A percentile compares a stretch with the other conserved stretches of the same genome.
Evolutionary conservation across 345 rosid species (phyloP).

Genomic region (Mallotus nudiflorus): DNA sequence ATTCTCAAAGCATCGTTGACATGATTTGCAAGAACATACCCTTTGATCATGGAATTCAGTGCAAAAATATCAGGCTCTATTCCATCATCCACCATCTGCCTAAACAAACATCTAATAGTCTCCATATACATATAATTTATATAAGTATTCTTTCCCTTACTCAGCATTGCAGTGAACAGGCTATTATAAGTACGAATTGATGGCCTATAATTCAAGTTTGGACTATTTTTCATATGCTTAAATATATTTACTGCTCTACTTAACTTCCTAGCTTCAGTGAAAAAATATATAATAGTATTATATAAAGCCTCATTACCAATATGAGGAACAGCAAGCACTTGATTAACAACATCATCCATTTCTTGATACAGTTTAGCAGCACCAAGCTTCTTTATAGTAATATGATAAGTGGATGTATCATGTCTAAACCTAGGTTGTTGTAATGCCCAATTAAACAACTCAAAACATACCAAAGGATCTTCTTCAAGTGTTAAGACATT

Average conservation of each 20-base stretch:
- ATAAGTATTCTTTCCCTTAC: conserved; percentile 70
- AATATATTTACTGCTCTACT: conserved; percentile 83
- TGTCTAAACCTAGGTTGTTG: conserved; percentile 82
- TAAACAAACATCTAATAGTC: conserved; percentile 68
- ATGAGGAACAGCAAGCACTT: conserved; percentile 60
- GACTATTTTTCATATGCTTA: conserved; percentile 62
- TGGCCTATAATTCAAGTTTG: conserved; percentile 67
- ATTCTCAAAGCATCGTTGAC: conserved; percentile 89
- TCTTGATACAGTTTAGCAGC: conserved; percentile 75
- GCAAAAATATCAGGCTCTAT: conserved; percentile 74
- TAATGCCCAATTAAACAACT: conserved; percentile 78
- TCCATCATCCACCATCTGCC: conserved; percentile 77
- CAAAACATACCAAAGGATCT: conserved; percentile 71
- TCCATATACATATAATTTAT: conserved; percentile 81
- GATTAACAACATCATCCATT: conserved; percentile 84
- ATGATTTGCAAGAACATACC: conserved; percentile 82
- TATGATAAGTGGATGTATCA: conserved; percentile 57
- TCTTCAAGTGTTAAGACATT: conserved; percentile 56
- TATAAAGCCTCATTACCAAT: conserved; percentile 69
- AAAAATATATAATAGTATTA: conserved; percentile 70
- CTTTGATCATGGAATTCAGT: conserved; percentile 74
- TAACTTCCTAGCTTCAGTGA: conserved; percentile 74
- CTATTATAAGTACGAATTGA: conserved; percentile 72
- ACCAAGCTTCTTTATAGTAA: conserved; percentile 77
- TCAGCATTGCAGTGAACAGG: conserved; percentile 72